Base-by-base conservation (phyloP, 371 early-diverging fungal species). In the Fennellomyces sp. region DNA sequence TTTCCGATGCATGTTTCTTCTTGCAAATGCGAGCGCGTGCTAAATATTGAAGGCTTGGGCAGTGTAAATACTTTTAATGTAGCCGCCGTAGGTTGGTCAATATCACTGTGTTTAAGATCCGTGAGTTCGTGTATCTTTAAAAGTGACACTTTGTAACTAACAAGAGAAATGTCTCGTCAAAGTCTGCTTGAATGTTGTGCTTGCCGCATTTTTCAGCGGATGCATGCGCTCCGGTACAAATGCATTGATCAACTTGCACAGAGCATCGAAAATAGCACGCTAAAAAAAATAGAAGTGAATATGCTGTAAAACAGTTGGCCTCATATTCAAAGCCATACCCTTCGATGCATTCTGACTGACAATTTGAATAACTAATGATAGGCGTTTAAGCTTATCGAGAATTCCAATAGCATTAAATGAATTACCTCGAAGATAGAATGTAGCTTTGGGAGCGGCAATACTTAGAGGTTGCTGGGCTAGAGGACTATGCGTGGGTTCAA, bases 121-220 rank as follows among this genome's bases (percentile, higher is more conserved):
- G n/a, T n/a, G n/a, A n/a, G n/a, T n/a, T n/a, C n/a, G n/a, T n/a
- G n/a, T n/a, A 33, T 52, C 3, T 8, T 39, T 52, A 19, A 28
- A 2, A n/a, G 23, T 31, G 26, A 27, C 15, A 51, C 66, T 72
- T 72, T n/a, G n/a, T n/a, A n/a, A n/a, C n/a, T n/a, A n/a, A 58
- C 80, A 76, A 64, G 21, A 76, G 42, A 53, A 69, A 80, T 0
- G 69, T 75, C 47, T 80, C 77, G 51, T 80, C 75, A 17, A 80
- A 41, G 33, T 69, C 69, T 13, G 76, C 71, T 62, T 71, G 69
- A 6, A 68, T 62, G 11, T 65, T 72, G 41, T 65, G 42, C 59
- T 80, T 80, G 23, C 80, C 80, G 28, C 68, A 73, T 58, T 68
- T 72, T 50, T 65, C 67, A 17, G 72, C 72, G 6, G 50, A 26